These are phyloP conservation scores for Solanum neorickii DNA, from an alignment of 257 asterid genomes.

Conservation along the genomic window DNA sequence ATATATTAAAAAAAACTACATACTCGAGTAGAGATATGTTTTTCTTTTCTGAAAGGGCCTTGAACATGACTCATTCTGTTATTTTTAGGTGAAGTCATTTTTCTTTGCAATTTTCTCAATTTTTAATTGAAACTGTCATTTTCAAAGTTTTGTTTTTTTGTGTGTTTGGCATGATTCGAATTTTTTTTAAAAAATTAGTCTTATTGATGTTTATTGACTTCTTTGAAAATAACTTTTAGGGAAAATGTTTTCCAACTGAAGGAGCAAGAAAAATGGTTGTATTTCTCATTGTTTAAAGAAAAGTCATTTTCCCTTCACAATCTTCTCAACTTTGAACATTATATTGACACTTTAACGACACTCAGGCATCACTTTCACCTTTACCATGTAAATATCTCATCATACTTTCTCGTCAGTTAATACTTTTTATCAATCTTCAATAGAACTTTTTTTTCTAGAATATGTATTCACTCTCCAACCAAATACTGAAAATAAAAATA, in stretches of 20 bases:
- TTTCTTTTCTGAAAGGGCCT: not conserved
- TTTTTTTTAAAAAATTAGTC: not conserved
- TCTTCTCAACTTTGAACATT: not conserved
- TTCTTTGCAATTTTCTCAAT: not conserved
- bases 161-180: not conserved
- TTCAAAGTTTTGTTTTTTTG: not conserved
- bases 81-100: not conserved
- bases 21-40: not conserved
- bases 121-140: not conserved
- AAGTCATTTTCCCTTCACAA: not conserved
- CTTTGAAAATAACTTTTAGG: not conserved
- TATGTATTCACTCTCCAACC: not conserved
- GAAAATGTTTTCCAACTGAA: not conserved
- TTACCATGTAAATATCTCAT: not conserved
- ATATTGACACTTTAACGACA: too few species aligned
- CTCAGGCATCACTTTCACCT: not conserved
- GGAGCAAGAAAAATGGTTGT: not conserved
- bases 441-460: not conserved
- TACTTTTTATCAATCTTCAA: not conserved
- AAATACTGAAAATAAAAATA: not conserved
- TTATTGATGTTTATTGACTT: not conserved
- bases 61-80: not conserved
- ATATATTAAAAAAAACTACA: not conserved
- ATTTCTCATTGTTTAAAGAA: not conserved
- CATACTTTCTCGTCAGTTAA: not conserved